Evolutionary conservation across 495 filamentous ascomycete genomes (phyloP).

Genomic region (Xylaria nigripes): DNA sequence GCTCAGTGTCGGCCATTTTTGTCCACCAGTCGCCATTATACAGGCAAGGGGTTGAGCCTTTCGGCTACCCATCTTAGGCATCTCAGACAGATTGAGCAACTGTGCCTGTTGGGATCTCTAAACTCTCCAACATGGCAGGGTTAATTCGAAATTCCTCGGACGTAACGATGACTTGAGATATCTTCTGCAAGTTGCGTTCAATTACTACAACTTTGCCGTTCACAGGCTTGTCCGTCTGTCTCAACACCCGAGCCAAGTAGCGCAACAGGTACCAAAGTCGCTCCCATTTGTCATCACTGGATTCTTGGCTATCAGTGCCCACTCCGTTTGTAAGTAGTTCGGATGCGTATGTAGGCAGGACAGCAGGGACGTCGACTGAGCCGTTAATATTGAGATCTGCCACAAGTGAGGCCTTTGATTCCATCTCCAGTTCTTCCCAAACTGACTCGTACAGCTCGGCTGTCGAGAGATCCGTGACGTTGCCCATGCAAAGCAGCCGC

Average conservation of each 20-base stretch:
- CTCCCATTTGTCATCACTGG: slow-evolving; percentile 7
- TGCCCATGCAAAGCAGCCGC: slow-evolving; percentile 31
- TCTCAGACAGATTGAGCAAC: not conserved
- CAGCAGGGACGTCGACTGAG: slow-evolving; percentile 19
- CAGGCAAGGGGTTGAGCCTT: too few species aligned
- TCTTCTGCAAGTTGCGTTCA: slow-evolving; percentile 15
- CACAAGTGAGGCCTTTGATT: slow-evolving; percentile 14
- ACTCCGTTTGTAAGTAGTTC: slow-evolving; percentile 23
- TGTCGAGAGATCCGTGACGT: slow-evolving; percentile 19
- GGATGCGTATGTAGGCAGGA: slow-evolving; percentile 33
- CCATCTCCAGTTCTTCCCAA: slow-evolving; percentile 20
- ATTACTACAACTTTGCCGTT: slow-evolving; percentile 12
- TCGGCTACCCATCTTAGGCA: too few species aligned
- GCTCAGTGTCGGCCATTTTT: not conserved
- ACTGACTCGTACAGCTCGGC: slow-evolving; percentile 26
- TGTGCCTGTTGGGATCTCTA: not conserved
- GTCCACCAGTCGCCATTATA: not conserved
- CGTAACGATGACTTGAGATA: slow-evolving; percentile 8
- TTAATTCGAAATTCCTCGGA: not conserved
- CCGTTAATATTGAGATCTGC: slow-evolving; percentile 29
- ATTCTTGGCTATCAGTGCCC: slow-evolving; percentile 2
- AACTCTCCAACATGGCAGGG: not conserved
- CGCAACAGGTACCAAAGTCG: slow-evolving; percentile 14
- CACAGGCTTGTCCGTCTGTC: not conserved
- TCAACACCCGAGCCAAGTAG: slow-evolving; percentile 17